Percentiles rank a stretch among this genome's conserved stretches.
phyloP scores from a whole-genome alignment of 2,329 filamentous ascomycete species.

The Incumbomyces delicatus region DNA sequence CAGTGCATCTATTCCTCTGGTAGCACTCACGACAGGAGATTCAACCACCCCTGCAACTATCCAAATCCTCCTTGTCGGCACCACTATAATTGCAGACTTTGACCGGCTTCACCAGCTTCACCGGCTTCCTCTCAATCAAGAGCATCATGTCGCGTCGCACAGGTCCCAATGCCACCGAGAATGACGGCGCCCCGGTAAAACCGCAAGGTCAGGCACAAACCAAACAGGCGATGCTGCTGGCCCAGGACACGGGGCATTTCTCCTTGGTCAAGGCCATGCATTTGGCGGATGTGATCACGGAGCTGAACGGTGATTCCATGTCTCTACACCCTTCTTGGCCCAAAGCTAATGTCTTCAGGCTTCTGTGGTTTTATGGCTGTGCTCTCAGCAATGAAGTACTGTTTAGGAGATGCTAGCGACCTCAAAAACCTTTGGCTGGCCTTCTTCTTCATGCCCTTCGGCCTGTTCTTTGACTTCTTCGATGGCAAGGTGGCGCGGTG shows the following conservation, averaged over 20 bases:
- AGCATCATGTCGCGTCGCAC: slow-evolving; percentile 20
- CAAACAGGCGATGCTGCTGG: slow-evolving; percentile 41
- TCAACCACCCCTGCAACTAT: too few species aligned
- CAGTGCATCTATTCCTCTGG: too few species aligned
- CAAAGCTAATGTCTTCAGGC: slow-evolving; percentile 25
- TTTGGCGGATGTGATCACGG: slow-evolving; percentile 42
- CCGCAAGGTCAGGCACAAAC: slow-evolving; percentile 30
- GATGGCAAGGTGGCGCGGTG: slow-evolving; percentile 94
- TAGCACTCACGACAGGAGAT: too few species aligned
- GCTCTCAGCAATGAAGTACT: slow-evolving; percentile 90
- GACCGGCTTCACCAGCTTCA: too few species aligned
- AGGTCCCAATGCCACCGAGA: slow-evolving; percentile 12
- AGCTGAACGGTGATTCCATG: slow-evolving; percentile 35
- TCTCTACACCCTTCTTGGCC: not conserved
- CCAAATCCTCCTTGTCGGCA: too few species aligned
- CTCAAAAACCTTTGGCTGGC: slow-evolving; percentile 68
- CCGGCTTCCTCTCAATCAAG: not conserved
- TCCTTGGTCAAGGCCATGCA: slow-evolving; percentile 42
- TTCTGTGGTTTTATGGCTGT: slow-evolving; percentile 70
- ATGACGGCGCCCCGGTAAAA: slow-evolving; percentile 11
- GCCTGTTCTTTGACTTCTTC: slow-evolving; percentile 95
- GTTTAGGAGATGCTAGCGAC: slow-evolving; percentile 58
- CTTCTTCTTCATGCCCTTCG: slow-evolving; percentile 79
- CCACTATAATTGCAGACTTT: too few species aligned
- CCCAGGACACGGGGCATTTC: slow-evolving; percentile 40